phyloP scores from a whole-genome alignment of 148 eudicot species.

The Diospyros kaki region DNA sequence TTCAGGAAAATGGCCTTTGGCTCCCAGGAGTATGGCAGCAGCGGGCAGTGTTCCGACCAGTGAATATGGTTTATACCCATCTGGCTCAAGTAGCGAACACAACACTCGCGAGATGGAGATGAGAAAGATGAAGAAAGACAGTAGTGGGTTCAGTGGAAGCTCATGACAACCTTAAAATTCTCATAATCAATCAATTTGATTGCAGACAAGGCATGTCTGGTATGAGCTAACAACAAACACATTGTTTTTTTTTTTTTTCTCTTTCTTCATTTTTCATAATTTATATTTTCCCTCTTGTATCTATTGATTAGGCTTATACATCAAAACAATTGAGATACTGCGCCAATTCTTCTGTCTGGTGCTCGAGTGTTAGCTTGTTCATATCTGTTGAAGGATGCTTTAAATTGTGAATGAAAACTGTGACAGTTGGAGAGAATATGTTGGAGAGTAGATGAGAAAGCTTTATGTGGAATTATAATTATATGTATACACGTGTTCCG shows the following conservation, averaged over 20 bases:
- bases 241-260: neutral
- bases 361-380: slow-evolving; percentile 6
- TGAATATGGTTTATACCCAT: slow-evolving; percentile 82
- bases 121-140: slow-evolving; percentile 56
- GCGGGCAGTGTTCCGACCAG: slow-evolving; percentile 84
- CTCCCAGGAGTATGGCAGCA: slow-evolving; percentile 71
- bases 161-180: neutral
- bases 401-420: neutral
- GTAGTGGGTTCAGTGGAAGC: slow-evolving; percentile 47
- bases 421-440: too few relatives aligned
- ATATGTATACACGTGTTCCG: too few relatives aligned
- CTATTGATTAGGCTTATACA: slow-evolving; percentile 9
- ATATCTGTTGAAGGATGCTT: neutral
- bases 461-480: too few relatives aligned
- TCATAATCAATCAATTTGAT: neutral
- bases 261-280: neutral
- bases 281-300: neutral
- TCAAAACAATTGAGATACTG: neutral
- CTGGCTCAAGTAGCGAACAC: slow-evolving; percentile 86
- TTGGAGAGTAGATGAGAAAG: too few relatives aligned
- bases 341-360: slow-evolving; percentile 8
- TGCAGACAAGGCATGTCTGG: neutral
- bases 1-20: slow-evolving; percentile 71
- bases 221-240: slow-evolving; percentile 4
- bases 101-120: slow-evolving; percentile 70